A percentile compares a stretch with the other conserved stretches of the same genome.
Conservation (phyloP, 805 yeast species). For the Saccharomycopsis microspora region DNA sequence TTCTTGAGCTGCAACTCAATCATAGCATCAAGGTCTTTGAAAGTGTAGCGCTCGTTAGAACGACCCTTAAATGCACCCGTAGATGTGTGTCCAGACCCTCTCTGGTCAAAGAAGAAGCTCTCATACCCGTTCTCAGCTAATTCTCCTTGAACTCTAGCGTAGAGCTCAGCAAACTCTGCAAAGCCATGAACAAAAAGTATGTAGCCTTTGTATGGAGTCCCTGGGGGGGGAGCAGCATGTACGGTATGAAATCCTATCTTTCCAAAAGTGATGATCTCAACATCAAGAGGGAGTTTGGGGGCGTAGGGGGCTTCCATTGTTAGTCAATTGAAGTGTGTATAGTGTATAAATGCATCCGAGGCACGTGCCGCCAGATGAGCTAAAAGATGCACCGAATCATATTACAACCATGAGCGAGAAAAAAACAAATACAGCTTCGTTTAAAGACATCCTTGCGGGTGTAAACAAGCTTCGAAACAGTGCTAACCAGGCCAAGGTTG, state of each 20-base stretch:
- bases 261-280: not conserved
- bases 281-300: not conserved
- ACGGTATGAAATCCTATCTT: slow-evolving; percentile 3
- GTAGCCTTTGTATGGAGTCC: slow-evolving; percentile 34
- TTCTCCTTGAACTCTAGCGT: slow-evolving; percentile 41
- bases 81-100: slow-evolving; percentile 65
- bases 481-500: slow-evolving; percentile 17
- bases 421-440: slow-evolving; percentile 43
- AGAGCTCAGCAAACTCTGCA: slow-evolving; percentile 42
- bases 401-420: not conserved
- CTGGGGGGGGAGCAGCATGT: slow-evolving; percentile 23
- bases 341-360: too few relatives aligned
- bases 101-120: slow-evolving; percentile 57
- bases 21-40: slow-evolving; percentile 50
- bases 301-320: slow-evolving; percentile 1
- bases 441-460: slow-evolving; percentile 62
- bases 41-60: slow-evolving; percentile 45
- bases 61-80: slow-evolving; percentile 41
- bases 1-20: slow-evolving; percentile 25
- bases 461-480: slow-evolving; percentile 45
- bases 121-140: slow-evolving; percentile 48
- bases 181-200: slow-evolving; percentile 62
- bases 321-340: too few relatives aligned
- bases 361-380: too few relatives aligned
- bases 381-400: too few relatives aligned